Evolutionary conservation across 1,284 basidiomycete species (phyloP), one percentile per base, ranked within the genome.

Genomic region (Marasmius oreades): DNA sequence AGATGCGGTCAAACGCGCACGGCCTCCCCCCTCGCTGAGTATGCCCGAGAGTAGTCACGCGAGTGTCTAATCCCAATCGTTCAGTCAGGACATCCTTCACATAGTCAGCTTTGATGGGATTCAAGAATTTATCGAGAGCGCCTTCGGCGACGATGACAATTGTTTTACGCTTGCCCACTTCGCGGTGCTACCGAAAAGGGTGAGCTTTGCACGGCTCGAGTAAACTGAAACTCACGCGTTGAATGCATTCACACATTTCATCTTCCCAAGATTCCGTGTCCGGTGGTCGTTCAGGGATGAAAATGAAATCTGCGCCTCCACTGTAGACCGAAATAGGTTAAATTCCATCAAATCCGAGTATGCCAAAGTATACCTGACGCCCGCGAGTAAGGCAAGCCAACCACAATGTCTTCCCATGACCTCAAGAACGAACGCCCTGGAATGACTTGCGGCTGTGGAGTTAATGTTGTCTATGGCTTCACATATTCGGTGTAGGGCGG

Each of bases 381-480:
- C 95, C 6, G 95, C 95, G 70, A 95, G 82, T 39, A 98, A 77
- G 1, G 96, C 95, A 24, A 99, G 80, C 97, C 95, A 99, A 34
- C 97, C 97, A 69, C 97, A 99, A 69, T 98, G 93, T 51, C 96
- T 79, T 24, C 97, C 97, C 97, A 99, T 99, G 60, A 99, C 96
- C 70, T 99, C 97, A 33, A 99, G 82, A 50, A 99, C 96, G 72
- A 99, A 99, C 0, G 97, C 97, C 62, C 97, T 85, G 14, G 94
- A 97, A 72, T 99, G 96, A 53, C 93, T 96, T 56, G 85, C 86
- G 11, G 96, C 96, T 1, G 96, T 99, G 6, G 95, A 96, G 62
- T 95, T 96, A 73, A 99, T 98, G 61, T 94, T 95, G 72, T 99
- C 96, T 70, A 99, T 92, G 16, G 95, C 86, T 72, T 99, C 97